Base-by-base conservation (phyloP, 192 early-diverging fungal genomes). In the Coemansia sp. region DNA sequence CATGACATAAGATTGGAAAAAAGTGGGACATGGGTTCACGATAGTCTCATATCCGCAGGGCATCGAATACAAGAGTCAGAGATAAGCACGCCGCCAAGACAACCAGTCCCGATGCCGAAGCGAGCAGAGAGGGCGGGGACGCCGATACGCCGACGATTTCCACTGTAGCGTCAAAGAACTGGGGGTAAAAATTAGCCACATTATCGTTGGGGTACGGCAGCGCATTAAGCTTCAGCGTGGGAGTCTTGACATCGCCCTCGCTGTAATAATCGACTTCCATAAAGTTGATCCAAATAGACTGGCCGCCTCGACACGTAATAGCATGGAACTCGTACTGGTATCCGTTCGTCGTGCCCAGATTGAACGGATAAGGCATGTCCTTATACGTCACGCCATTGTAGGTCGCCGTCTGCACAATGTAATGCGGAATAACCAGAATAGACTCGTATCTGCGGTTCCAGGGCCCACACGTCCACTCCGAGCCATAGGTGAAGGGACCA, bases 211-310 rank as follows among this genome's bases (percentile, higher is more conserved):
- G 45, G 21, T 73, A 73, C 9, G 74, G 67, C 42, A 82, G 50
- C 14, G 66, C 57, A 34, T 82, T 82, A 47, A 82, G 23, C 39
- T 76, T 76, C 21, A 76, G 64, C 25, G 71, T 72, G 12, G 71
- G 67, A 20, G 73, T 76, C 33, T 62, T 61, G 1, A 74, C 64
- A 35, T 82, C 71, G 61, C 79, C 79, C 65, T 82, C 70, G 56
- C 76, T 75, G 52, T 82, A 82, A 55, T 70, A 82, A n/a, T 82
- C 79, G 35, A 82, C 79, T 37, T 76, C 65, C 66, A 82, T 68
- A 68, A 82, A 82, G 53, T 82, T 82, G 57, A 71, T 26, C 79
- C 79, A 82, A 37, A 82, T 82, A 23, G 79, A 76, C 62, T 82
- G 79, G 41, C 74, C 70, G 43, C 70, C 59, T 7, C 79, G 74